Evolutionary conservation across 495 filamentous ascomycete genomes (phyloP), one percentile per base, ranked within the genome.

Genomic region (Lasiosphaeria hispida): DNA sequence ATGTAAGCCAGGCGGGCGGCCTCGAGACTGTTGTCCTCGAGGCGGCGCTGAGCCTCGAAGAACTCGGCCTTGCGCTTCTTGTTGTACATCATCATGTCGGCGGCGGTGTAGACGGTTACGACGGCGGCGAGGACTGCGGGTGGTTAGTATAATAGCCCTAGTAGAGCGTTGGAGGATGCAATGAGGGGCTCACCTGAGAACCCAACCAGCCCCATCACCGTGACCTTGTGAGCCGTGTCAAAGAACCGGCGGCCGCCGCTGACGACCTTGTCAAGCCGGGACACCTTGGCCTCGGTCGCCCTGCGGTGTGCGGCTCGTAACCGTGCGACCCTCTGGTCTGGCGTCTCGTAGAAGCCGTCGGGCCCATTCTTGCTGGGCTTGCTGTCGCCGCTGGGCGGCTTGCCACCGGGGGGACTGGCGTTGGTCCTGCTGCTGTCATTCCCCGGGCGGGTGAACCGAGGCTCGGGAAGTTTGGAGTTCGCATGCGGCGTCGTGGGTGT

Each of bases 401-500:
- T 30, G 23, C 5, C 23, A 5, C 2, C 23, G 23, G 23, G 23
- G 23, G 5, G 2, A 5, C 23, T 30, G 23, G 23, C 23, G 23
- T 5, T 30, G 23, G 23, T 5, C 2, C 23, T 30, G 23, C 23
- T 30, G 23, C 66, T 71, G 59, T 80, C 71, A 61, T 84, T 80
- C 23, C 60, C 82, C 79, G 72, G 80, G 77, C 67, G 85, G 84
- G 75, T 89, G 86, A 56, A 89, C 86, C 62, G 44, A 11, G 68
- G 61, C n/a, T 51, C 67, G 49, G 72, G 70, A 48, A 83, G 69
- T 66, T 90, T 89, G 62, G 88, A 86, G 72, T 80, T 82, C 61
- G 90, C 92, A 78, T 96, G 92, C 13, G 92, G 92, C 50, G 87
- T 89, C 40, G 90, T 96, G 34, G 92, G 83, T 49, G 93, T 97